These are phyloP conservation scores for Ustilago crameri DNA, from an alignment of 1,284 basidiomycete genomes.

Conservation along the genomic window DNA sequence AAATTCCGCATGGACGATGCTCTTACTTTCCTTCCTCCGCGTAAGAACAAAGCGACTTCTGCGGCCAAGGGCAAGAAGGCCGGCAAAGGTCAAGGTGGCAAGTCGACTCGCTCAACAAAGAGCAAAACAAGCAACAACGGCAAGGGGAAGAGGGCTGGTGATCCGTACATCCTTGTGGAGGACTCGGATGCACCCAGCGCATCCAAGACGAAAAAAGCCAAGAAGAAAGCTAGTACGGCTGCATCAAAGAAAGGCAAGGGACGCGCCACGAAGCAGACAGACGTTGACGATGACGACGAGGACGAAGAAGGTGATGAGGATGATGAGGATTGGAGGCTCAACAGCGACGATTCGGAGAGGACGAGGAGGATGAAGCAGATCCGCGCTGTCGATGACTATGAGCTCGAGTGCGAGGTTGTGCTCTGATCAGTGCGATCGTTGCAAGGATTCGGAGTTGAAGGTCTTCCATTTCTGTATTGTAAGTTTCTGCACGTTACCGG, in stretches of 20 bases:
- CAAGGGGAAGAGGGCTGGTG: neutral
- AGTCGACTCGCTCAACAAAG: too few species aligned
- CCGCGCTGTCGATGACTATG: conserved; percentile 21
- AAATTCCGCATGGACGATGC: conserved; percentile 27
- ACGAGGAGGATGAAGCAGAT: conserved; percentile 31
- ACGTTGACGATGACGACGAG: too few species aligned
- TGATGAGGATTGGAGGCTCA: conserved; percentile 13
- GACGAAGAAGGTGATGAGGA: conserved; percentile 10
- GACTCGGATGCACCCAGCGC: conserved; percentile 5
- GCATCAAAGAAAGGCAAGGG: conserved; percentile 14
- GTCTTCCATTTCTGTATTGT: too few species aligned
- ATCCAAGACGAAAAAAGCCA: conserved; percentile 1
- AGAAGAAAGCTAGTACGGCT: neutral
- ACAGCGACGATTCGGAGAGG: conserved; percentile 33
- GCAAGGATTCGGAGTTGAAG: too few species aligned
- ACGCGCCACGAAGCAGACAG: neutral
- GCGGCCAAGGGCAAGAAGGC: conserved; percentile 4
- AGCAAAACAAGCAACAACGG: too few species aligned
- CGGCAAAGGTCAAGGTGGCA: too few species aligned
- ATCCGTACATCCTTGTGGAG: neutral
- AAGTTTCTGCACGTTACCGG: too few species aligned
- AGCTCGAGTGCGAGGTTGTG: conserved; percentile 21
- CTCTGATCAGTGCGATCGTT: conserved; percentile 10
- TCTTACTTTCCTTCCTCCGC: conserved; percentile 18
- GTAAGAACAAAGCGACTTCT: conserved; percentile 3